Evolutionary conservation across 805 yeast species (phyloP).

Genomic region (Teunomyces panamensis): DNA sequence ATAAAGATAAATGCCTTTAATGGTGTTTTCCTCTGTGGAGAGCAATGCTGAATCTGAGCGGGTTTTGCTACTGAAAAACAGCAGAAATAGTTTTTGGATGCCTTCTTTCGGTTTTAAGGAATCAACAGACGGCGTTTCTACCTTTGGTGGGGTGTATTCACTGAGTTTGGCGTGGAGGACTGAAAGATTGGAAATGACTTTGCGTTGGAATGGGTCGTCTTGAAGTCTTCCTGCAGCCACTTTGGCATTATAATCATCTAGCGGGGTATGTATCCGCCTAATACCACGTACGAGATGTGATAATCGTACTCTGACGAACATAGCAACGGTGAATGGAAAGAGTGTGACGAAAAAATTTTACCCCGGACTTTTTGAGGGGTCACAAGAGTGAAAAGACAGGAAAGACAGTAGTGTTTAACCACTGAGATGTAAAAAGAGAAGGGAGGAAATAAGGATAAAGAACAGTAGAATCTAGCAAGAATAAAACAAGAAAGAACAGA

Average conservation of each 20-base stretch:
- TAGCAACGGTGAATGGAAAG: background rate
- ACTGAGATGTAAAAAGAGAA: background rate
- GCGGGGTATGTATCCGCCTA: slow-evolving; percentile 33
- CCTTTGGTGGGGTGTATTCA: slow-evolving; percentile 60
- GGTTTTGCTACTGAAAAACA: slow-evolving; percentile 9
- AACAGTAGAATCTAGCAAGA: background rate
- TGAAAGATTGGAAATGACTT: slow-evolving; percentile 61
- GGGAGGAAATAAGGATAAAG: background rate
- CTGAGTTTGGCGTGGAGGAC: slow-evolving; percentile 53
- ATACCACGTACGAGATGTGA: background rate
- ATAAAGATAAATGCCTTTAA: slow-evolving; percentile 86
- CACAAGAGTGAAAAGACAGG: background rate
- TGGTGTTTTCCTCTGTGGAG: slow-evolving; percentile 24
- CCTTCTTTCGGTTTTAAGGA: slow-evolving; percentile 52
- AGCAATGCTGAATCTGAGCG: background rate
- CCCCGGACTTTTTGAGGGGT: slow-evolving; percentile 1
- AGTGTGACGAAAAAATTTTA: background rate
- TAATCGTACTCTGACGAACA: slow-evolving; percentile 1
- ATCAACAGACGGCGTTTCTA: slow-evolving; percentile 50
- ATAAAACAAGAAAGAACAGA: background rate
- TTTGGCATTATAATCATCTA: slow-evolving; percentile 49
- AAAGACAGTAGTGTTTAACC: background rate
- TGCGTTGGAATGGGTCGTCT: slow-evolving; percentile 80
- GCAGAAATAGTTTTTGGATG: slow-evolving; percentile 32
- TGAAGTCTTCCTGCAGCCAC: slow-evolving; percentile 51